These are phyloP conservation scores for Rhodotorula sp. DNA, from an alignment of 1,284 basidiomycete genomes.

Conservation along the genomic window DNA sequence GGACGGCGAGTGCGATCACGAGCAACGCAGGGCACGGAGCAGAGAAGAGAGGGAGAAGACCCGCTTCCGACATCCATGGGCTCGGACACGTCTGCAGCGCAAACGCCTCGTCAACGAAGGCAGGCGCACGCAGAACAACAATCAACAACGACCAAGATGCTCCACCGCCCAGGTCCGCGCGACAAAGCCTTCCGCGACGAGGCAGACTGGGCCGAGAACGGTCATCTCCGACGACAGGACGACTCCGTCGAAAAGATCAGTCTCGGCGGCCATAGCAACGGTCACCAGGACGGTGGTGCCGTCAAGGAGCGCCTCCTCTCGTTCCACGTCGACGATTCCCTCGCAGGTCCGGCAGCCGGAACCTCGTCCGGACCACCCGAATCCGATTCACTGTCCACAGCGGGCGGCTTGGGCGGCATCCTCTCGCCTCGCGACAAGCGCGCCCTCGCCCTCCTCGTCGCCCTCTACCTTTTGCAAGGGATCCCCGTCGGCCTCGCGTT, in stretches of 20 bases:
- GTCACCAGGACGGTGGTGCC: neutral
- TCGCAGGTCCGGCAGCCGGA: neutral
- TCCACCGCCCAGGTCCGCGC: neutral
- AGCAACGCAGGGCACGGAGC: too few species aligned
- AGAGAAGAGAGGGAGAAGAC: too few species aligned
- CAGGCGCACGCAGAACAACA: too few species aligned
- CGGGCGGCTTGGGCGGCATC: neutral
- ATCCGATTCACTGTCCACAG: neutral
- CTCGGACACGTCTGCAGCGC: neutral
- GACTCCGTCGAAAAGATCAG: too few species aligned
- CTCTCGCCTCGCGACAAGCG: constrained; percentile 61
- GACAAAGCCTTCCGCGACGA: neutral
- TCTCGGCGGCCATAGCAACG: neutral
- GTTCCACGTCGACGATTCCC: neutral
- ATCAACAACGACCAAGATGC: neutral
- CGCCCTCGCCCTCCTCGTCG: constrained; percentile 79
- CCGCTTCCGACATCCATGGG: too few species aligned
- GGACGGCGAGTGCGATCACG: too few species aligned
- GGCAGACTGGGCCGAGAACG: neutral
- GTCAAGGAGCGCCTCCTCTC: constrained; percentile 2
- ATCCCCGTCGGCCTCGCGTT: constrained; percentile 75
- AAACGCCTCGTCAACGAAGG: too few species aligned
- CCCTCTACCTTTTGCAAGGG: constrained; percentile 91
- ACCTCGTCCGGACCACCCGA: neutral
- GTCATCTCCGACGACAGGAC: neutral